Evolutionary conservation across 2,329 filamentous ascomycete genomes (phyloP).

Genomic region (Pezicula neosporulosa): DNA sequence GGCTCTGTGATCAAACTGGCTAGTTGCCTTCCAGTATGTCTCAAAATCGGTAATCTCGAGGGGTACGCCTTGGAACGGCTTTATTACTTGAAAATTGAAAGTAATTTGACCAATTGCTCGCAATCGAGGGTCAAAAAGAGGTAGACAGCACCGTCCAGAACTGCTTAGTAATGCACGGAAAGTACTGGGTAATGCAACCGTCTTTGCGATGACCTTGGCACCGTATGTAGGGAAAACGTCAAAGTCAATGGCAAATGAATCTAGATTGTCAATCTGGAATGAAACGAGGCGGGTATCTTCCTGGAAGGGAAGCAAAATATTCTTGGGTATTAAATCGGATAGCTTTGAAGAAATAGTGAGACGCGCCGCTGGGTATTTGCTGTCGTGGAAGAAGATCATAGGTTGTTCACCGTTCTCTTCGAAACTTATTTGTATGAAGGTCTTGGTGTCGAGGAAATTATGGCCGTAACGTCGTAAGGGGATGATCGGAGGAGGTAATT

Average conservation of each 20-base stretch:
- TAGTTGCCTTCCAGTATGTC: constrained; percentile 99
- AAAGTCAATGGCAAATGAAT: constrained; percentile 92
- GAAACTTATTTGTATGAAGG: constrained; percentile 90
- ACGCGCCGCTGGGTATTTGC: constrained; percentile 91
- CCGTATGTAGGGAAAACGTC: constrained; percentile 98
- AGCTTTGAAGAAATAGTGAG: constrained; percentile 96
- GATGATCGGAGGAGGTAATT: constrained; percentile 92
- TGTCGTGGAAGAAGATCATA: constrained; percentile 93
- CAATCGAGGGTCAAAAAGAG: constrained; percentile 87
- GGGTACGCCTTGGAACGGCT: constrained; percentile 88
- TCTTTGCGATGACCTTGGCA: constrained; percentile 95
- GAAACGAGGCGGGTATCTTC: constrained; percentile 92
- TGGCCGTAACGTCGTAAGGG: constrained; percentile 92
- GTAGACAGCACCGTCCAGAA: constrained; percentile 77
- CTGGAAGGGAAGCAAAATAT: constrained; percentile 91
- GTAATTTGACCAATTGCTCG: constrained; percentile 90
- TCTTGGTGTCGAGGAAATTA: constrained; percentile 98
- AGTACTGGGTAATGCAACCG: constrained; percentile 82
- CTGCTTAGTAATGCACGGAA: constrained; percentile 75
- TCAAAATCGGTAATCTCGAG: constrained; percentile 97
- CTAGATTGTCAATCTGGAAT: constrained; percentile 92
- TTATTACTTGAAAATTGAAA: constrained; percentile 94
- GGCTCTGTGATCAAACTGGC: constrained; percentile 81
- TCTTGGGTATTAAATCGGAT: constrained; percentile 93
- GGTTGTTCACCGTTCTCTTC: constrained; percentile 71